Conservation (phyloP, 139 green algal species). For the Trebouxia sp. region DNA sequence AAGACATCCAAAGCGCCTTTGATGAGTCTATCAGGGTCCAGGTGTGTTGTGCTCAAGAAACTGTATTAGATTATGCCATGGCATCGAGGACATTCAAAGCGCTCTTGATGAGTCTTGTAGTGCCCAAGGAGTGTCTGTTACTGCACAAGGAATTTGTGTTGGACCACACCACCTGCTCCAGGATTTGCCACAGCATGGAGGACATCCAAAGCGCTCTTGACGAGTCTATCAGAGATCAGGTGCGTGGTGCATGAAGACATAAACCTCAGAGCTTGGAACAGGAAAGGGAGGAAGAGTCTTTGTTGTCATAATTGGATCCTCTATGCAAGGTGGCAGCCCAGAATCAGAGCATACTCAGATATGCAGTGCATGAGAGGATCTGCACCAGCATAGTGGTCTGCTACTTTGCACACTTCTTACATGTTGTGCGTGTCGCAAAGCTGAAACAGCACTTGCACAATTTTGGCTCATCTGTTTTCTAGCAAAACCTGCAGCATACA, state of each 20-base stretch:
- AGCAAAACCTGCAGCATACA: too few relatives aligned
- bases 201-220: slow-evolving; percentile 60
- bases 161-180: slow-evolving; percentile 20
- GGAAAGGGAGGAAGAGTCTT: too few relatives aligned
- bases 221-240: slow-evolving; percentile 38
- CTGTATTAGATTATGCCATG: not conserved
- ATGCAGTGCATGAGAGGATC: slow-evolving; percentile 39
- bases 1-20: slow-evolving; percentile 58
- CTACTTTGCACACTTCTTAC: too few relatives aligned
- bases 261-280: too few relatives aligned
- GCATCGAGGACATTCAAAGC: slow-evolving; percentile 50
- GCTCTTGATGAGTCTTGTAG: slow-evolving; percentile 45
- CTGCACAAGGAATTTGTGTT: slow-evolving; percentile 46
- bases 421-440: too few relatives aligned
- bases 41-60: slow-evolving; percentile 26
- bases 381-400: slow-evolving; percentile 33
- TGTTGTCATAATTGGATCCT: too few relatives aligned
- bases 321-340: too few relatives aligned
- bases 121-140: too few relatives aligned
- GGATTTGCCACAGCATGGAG: slow-evolving; percentile 18
- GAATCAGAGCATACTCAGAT: too few relatives aligned
- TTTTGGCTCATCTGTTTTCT: too few relatives aligned
- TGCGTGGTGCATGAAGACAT: slow-evolving; percentile 27
- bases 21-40: slow-evolving; percentile 39
- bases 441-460: too few relatives aligned